Percentiles rank a stretch among this genome's conserved stretches.
Evolutionary conservation across 768 basidiomycete genomes (phyloP).

Genomic region (Phaeotremella fagi): DNA sequence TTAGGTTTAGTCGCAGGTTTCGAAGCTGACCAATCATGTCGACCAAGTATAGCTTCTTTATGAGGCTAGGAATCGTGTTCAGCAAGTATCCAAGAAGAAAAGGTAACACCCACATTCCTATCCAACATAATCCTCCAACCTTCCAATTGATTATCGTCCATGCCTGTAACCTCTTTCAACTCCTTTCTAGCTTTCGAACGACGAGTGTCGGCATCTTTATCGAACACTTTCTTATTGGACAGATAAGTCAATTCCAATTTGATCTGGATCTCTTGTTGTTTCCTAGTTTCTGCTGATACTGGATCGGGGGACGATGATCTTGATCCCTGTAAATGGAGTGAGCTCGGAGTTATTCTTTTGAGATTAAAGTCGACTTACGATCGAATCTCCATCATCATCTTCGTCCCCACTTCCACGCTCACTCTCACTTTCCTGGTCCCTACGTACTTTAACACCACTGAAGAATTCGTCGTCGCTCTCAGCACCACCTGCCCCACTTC

Average conservation of each 20-base stretch:
- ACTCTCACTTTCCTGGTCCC: too few species aligned
- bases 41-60: slow-evolving; percentile 38
- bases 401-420: slow-evolving; percentile 9
- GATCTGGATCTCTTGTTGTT: slow-evolving; percentile 52
- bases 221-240: slow-evolving; percentile 67
- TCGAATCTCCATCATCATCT: slow-evolving; percentile 40
- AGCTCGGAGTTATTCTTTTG: too few species aligned
- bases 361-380: too few species aligned
- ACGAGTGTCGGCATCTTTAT: slow-evolving; percentile 67
- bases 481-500: slow-evolving; percentile 1
- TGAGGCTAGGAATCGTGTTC: too few species aligned
- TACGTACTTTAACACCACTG: slow-evolving; percentile 3
- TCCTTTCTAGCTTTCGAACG: slow-evolving; percentile 63
- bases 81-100: too few species aligned
- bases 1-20: too few species aligned
- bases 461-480: slow-evolving; percentile 18
- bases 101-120: slow-evolving; percentile 60
- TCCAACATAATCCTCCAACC: slow-evolving; percentile 91
- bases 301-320: not conserved
- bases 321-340: not conserved
- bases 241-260: slow-evolving; percentile 74
- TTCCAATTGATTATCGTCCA: slow-evolving; percentile 75
- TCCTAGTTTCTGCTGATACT: not conserved
- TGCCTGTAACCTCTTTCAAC: slow-evolving; percentile 66
- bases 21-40: slow-evolving; percentile 22